Percentiles rank a stretch among this genome's conserved stretches.
These are phyloP conservation scores for Ceratocystis eucalypticola DNA, from an alignment of 2,329 filamentous ascomycete genomes.

Conservation along the genomic window DNA sequence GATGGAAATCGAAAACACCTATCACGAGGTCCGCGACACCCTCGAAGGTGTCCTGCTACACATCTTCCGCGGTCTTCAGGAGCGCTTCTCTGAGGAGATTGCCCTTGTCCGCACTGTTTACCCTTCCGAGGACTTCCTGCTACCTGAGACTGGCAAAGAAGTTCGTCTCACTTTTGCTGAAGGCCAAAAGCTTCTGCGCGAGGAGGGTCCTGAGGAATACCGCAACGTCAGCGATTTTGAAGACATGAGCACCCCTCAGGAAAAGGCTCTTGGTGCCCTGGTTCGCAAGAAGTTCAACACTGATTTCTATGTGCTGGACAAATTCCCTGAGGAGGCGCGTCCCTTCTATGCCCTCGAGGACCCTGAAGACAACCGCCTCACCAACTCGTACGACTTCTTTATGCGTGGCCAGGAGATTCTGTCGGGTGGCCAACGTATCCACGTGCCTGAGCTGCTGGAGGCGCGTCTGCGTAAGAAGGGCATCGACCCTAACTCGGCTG, in stretches of 20 bases:
- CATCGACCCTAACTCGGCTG: slow-evolving; percentile 57
- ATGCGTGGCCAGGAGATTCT: slow-evolving; percentile 87
- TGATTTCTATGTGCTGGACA: slow-evolving; percentile 94
- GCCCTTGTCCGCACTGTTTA: slow-evolving; percentile 60
- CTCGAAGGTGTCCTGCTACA: slow-evolving; percentile 61
- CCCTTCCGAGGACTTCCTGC: slow-evolving; percentile 62
- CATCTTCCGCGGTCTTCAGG: slow-evolving; percentile 63
- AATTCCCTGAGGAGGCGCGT: slow-evolving; percentile 78
- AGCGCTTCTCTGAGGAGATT: slow-evolving; percentile 56
- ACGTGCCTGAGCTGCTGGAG: slow-evolving; percentile 62
- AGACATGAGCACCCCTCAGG: slow-evolving; percentile 67
- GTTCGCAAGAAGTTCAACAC: slow-evolving; percentile 81
- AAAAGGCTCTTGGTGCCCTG: slow-evolving; percentile 77
- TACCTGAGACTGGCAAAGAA: slow-evolving; percentile 60
- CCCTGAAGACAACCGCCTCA: slow-evolving; percentile 50
- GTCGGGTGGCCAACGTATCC: slow-evolving; percentile 82
- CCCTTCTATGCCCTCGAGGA: slow-evolving; percentile 88
- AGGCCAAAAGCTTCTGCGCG: slow-evolving; percentile 62
- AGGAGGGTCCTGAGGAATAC: slow-evolving; percentile 55
- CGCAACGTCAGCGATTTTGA: slow-evolving; percentile 59
- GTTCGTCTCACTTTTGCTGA: slow-evolving; percentile 66
- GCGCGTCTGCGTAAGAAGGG: slow-evolving; percentile 65
- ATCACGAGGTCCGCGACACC: slow-evolving; percentile 59
- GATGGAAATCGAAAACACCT: slow-evolving; percentile 72
- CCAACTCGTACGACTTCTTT: slow-evolving; percentile 68